phyloP scores from a whole-genome alignment of 1,139 yeast species.

The Kazachstania sp. region DNA sequence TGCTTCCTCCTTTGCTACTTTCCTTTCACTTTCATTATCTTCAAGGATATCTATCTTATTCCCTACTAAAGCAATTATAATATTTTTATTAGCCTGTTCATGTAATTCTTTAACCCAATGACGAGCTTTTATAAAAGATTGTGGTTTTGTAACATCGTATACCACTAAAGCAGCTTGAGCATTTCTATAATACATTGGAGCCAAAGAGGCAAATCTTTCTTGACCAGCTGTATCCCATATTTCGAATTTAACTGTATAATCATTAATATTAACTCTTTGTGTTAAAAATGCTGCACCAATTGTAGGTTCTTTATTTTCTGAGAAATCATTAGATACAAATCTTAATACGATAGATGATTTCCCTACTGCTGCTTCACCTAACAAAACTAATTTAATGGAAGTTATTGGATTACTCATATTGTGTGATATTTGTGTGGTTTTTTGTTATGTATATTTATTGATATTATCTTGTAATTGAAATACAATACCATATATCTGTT shows the following conservation, averaged over 20 bases:
- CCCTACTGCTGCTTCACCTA: slow-evolving; percentile 98
- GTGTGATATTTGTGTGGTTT: not conserved
- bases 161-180: slow-evolving; percentile 98
- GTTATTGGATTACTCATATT: slow-evolving; percentile 35
- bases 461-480: not conserved
- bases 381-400: slow-evolving; percentile 76
- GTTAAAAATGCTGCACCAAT: slow-evolving; percentile 97
- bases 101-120: slow-evolving; percentile 97
- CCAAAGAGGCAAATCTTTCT: slow-evolving; percentile 91
- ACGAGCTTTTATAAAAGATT: slow-evolving; percentile 96
- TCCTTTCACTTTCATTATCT: slow-evolving; percentile 43
- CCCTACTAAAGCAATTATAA: slow-evolving; percentile 88
- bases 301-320: slow-evolving; percentile 94
- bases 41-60: slow-evolving; percentile 73
- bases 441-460: not conserved
- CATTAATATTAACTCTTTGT: slow-evolving; percentile 87
- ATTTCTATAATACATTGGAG: slow-evolving; percentile 96
- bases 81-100: slow-evolving; percentile 87
- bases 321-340: slow-evolving; percentile 91
- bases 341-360: slow-evolving; percentile 87
- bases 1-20: slow-evolving; percentile 86
- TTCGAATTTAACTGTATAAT: slow-evolving; percentile 86
- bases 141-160: slow-evolving; percentile 92
- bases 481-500: too few species aligned
- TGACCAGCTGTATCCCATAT: slow-evolving; percentile 99